A percentile compares a stretch with the other conserved stretches of the same genome.
Conservation (phyloP, 495 filamentous ascomycete genomes). For the Aspergillus funiculosus region DNA sequence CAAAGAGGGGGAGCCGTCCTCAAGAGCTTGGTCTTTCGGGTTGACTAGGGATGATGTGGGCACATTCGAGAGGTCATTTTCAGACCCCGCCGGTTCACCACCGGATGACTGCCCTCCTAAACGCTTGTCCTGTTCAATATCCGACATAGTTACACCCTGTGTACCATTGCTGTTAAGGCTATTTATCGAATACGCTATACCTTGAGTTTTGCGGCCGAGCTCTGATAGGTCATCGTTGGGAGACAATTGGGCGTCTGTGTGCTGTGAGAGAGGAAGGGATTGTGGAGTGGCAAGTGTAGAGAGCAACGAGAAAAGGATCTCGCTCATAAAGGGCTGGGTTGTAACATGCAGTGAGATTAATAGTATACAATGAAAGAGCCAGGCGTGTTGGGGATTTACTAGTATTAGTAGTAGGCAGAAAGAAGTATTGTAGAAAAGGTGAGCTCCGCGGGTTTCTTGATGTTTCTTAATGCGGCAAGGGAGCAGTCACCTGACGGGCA, state of each 20-base stretch:
- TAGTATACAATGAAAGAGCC: too few relatives aligned
- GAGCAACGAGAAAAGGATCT: slow-evolving; percentile 65
- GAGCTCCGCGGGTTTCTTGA: too few relatives aligned
- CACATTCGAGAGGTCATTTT: slow-evolving; percentile 24
- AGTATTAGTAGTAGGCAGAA: too few relatives aligned
- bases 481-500: too few relatives aligned
- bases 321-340: slow-evolving; percentile 53
- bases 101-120: background rate
- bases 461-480: too few relatives aligned
- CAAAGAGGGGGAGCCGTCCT: slow-evolving; percentile 15
- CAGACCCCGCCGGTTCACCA: slow-evolving; percentile 23
- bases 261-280: slow-evolving; percentile 61
- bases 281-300: slow-evolving; percentile 73
- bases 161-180: slow-evolving; percentile 7
- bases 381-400: too few relatives aligned
- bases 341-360: too few relatives aligned
- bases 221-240: slow-evolving; percentile 16
- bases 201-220: slow-evolving; percentile 15
- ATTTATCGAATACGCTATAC: slow-evolving; percentile 9
- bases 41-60: slow-evolving; percentile 24
- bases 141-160: slow-evolving; percentile 2
- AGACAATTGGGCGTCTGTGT: slow-evolving; percentile 13
- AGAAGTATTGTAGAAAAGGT: too few relatives aligned
- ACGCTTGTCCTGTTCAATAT: slow-evolving; percentile 15
- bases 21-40: slow-evolving; percentile 26